Conservation (phyloP, 2,329 filamentous ascomycete species). For the Clonostachys byssicola region DNA sequence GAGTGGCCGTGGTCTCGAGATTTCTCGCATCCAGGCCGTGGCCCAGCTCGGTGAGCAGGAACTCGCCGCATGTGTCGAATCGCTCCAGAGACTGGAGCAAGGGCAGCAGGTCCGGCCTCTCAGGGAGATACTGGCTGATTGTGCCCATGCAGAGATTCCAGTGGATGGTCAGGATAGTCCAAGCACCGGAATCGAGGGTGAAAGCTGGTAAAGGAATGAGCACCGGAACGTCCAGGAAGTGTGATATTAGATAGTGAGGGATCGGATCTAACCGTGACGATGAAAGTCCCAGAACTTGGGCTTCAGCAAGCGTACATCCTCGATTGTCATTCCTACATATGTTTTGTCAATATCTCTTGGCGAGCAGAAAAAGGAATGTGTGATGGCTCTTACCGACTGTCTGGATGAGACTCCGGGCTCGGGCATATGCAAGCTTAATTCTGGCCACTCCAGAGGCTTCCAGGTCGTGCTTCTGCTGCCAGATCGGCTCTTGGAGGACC, state of each 20-base stretch:
- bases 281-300: conserved; percentile 17
- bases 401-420: too few species aligned
- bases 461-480: too few species aligned
- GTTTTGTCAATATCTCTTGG: too few species aligned
- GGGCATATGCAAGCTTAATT: too few species aligned
- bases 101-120: conserved; percentile 8
- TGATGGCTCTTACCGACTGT: too few species aligned
- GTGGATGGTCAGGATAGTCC: conserved; percentile 17
- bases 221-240: too few species aligned
- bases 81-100: conserved; percentile 8
- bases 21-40: conserved; percentile 31
- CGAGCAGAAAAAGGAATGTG: too few species aligned
- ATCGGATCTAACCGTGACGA: conserved; percentile 9
- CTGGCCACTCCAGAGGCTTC: too few species aligned
- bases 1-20: conserved; percentile 28
- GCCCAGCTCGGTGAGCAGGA: conserved; percentile 31
- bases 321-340: neutral
- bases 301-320: conserved; percentile 11
- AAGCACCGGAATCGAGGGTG: conserved; percentile 8
- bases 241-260: too few species aligned
- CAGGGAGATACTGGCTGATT: conserved; percentile 2
- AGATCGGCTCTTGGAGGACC: too few species aligned
- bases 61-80: conserved; percentile 20
- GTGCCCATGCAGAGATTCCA: conserved; percentile 23
- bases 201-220: too few species aligned